Conservation (phyloP, 257 asterid genomes). For the Nicotiana tabacum region DNA sequence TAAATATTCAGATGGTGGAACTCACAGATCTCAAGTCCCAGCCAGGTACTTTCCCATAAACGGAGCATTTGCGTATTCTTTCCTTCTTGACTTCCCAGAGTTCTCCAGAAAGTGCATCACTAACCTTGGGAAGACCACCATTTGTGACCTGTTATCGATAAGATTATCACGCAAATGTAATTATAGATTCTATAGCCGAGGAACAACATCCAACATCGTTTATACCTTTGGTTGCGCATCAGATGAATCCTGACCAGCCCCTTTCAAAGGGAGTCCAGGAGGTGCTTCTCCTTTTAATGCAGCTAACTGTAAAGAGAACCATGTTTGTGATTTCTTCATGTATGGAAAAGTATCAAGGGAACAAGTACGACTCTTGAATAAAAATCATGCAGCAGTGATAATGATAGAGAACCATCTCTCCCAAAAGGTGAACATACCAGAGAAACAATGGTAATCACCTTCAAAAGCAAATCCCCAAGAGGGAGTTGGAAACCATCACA, state of each 20-base stretch:
- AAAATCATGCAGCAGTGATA: background rate
- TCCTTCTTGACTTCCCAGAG: slow-evolving; percentile 96
- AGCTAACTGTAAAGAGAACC: slow-evolving; percentile 61
- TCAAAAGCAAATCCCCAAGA: background rate
- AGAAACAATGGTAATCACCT: background rate
- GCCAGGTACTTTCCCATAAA: slow-evolving; percentile 75
- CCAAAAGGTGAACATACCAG: background rate
- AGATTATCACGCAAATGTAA: slow-evolving; percentile 12
- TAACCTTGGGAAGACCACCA: slow-evolving; percentile 73
- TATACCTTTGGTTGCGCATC: slow-evolving; percentile 80
- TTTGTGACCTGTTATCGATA: slow-evolving; percentile 53
- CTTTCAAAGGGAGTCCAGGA: slow-evolving; percentile 96
- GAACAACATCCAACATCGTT: slow-evolving; percentile 13
- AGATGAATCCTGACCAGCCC: slow-evolving; percentile 98
- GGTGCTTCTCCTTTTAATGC: slow-evolving; percentile 99
- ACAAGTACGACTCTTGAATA: background rate
- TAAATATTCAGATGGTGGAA: slow-evolving; percentile 19
- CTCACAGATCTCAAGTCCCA: slow-evolving; percentile 99
- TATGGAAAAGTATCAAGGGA: background rate
- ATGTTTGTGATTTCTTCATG: slow-evolving; percentile 9
- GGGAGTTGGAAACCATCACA: background rate
- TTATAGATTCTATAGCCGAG: slow-evolving; percentile 17
- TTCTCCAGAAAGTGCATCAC: slow-evolving; percentile 96
- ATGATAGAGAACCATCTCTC: background rate
- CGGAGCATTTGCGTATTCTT: slow-evolving; percentile 86